Base-by-base conservation (phyloP, 1,139 yeast genomes). In the Sugiyamaella japonica region DNA sequence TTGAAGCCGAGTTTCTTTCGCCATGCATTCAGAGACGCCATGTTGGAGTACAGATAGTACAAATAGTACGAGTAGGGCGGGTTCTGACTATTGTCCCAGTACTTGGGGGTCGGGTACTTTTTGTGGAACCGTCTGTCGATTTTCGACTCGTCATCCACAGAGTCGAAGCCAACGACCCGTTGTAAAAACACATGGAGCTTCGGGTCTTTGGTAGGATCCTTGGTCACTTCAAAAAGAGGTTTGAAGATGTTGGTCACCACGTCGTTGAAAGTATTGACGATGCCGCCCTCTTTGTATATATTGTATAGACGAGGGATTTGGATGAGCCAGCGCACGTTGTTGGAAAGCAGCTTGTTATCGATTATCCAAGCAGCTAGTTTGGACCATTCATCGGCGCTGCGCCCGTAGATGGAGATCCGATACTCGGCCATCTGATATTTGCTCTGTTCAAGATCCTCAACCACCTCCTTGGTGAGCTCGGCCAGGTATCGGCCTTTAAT, bases 41-140 rank as follows among this genome's bases (percentile, higher is more conserved):
- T 73, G 70, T 91, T 91, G 42, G 97, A 86, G 69, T 82, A 93
- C 59, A 93, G 70, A 71, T 91, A 91, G 74, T 93, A 95, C 60
- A 93, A 73, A 72, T 91, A 93, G 74, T 95, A 95, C 1, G 97
- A 87, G 72, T 95, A 95, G n/a, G 99, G 99, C 7, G 99, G 99
- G 71, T 93, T 95, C 64, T 80, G 80, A 5, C 80, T 67, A 39
- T 78, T 74, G 62, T 82, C 82, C 99, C 99, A 95, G 56, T 84
- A 76, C 25, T 82, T 76, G 39, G 99, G 95, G 9, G 82, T 76
- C 1, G 98, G 98, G 68, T 79, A 90, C 68, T 87, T 89, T 60
- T 82, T 84, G 64, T 85, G 90, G 66, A 86, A 79, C 54, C 89
- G 80, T 60, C 89, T 82, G 70, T 95, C 99, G 39, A 82, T 81